Evolutionary conservation across 2,329 filamentous ascomycete genomes (phyloP).

Genomic region (Cladosporium oxysporum): DNA sequence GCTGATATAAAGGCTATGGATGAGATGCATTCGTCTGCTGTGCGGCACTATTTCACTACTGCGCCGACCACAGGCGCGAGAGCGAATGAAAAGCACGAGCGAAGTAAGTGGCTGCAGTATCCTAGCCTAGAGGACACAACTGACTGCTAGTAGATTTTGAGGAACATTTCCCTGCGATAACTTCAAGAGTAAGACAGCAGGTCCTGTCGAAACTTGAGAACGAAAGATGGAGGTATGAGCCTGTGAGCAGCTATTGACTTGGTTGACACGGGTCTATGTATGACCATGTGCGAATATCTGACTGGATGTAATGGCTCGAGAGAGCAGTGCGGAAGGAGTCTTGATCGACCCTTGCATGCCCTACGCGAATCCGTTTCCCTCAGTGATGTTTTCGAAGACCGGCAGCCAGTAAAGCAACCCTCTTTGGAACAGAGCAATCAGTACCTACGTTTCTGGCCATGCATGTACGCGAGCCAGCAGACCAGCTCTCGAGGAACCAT

Average conservation of each 20-base stretch:
- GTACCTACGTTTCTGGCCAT: neutral
- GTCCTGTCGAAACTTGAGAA: slow-evolving; percentile 14
- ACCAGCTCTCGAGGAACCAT: neutral
- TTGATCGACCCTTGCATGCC: neutral
- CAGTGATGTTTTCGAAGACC: neutral
- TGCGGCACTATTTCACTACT: slow-evolving; percentile 9
- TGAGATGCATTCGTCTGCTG: slow-evolving; percentile 3
- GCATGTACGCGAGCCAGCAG: neutral
- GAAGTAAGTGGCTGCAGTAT: neutral
- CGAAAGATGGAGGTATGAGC: slow-evolving; percentile 18
- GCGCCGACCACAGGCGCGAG: slow-evolving; percentile 7
- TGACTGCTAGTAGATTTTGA: slow-evolving; percentile 6
- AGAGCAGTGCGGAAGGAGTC: neutral
- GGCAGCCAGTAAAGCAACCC: neutral
- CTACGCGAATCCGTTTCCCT: neutral
- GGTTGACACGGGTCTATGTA: neutral
- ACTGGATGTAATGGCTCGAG: neutral
- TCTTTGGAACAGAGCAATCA: neutral
- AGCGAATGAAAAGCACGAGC: slow-evolving; percentile 16
- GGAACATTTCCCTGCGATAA: slow-evolving; percentile 7
- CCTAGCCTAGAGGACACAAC: neutral
- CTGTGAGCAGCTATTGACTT: slow-evolving; percentile 10
- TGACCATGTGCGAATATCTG: neutral
- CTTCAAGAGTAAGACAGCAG: neutral
- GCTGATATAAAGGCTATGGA: slow-evolving; percentile 11